Evolutionary conservation across 2,329 filamentous ascomycete genomes (phyloP), one percentile per base, ranked within the genome.

Genomic region (Diaporthe eres): DNA sequence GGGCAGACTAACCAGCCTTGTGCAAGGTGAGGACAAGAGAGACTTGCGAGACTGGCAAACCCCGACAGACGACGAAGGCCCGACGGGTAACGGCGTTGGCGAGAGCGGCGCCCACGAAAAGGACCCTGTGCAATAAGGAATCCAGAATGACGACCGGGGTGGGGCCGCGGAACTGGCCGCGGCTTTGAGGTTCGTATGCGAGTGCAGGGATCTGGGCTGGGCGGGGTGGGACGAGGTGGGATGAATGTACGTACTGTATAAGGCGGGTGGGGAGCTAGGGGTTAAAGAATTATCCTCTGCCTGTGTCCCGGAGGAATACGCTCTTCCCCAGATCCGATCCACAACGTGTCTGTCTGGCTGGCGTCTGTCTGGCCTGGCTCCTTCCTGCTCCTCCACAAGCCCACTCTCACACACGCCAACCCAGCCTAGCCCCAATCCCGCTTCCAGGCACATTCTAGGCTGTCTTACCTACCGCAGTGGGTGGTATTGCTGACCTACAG

Each of bases 291-390:
- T 42, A 55, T 55, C 65, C 63, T 22, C n/a, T 4, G 13, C 49
- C 49, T 53, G 19, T 39, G 47, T 13, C 15, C 47, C 49, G 47
- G 31, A 34, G 37, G 34, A 70, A 25, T 12, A 39, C n/a, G n/a
- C 49, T 31, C 47, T 70, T 68, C 65, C 65, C 65, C 65, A 70
- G 65, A 70, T 70, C 65, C 65, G 65, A 55, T 55, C 65, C 44
- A 53, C 44, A 68, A n/a, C 28, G 28, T 34, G 57, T 60, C 17
- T 17, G 0, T 65, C 61, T 63, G 58, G 34, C 63, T 67, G 44
- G 17, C 28, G 25, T 19, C 28, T 67, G 44, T 13, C 63, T 67
- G 61, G 61, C 44, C 63, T 67, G 61, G 61, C 44, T 34, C 44
- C 44, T 34, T 53, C 34, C 31, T 44, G 34, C 12, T 63, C 60